Evolutionary conservation across 768 basidiomycete genomes (phyloP).

Genomic region (Gymnopilus dilepis): DNA sequence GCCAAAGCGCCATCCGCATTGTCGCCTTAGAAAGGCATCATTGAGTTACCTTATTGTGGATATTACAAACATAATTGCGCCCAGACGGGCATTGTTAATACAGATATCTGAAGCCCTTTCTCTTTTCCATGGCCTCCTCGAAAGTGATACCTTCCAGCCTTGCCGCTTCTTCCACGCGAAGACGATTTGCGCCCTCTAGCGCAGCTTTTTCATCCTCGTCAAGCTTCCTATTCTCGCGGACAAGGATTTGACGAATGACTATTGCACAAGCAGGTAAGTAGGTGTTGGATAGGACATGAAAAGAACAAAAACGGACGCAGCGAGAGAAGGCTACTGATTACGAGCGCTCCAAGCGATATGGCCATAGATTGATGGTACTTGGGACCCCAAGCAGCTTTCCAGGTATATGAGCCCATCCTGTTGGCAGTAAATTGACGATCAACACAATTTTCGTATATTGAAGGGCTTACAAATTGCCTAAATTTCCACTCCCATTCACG

Average conservation of each 20-base stretch:
- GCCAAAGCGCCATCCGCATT: too few species aligned
- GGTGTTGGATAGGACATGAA: background rate
- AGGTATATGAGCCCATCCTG: conserved; percentile 66
- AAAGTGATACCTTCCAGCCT: conserved; percentile 62
- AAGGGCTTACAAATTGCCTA: conserved; percentile 59
- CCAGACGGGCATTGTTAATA: conserved; percentile 28
- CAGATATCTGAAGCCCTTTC: conserved; percentile 63
- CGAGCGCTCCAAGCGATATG: conserved; percentile 45
- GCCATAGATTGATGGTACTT: conserved; percentile 67
- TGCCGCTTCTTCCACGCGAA: conserved; percentile 63
- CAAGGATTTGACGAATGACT: conserved; percentile 52
- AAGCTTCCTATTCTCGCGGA: conserved; percentile 54
- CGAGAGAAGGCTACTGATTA: conserved; percentile 38
- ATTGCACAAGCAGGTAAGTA: background rate
- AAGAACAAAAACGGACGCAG: conserved; percentile 30
- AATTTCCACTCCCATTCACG: conserved; percentile 61
- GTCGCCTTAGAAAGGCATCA: too few species aligned
- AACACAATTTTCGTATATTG: background rate
- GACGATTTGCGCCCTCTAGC: conserved; percentile 48
- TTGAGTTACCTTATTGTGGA: too few species aligned
- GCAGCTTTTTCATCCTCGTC: conserved; percentile 52
- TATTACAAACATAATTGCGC: background rate
- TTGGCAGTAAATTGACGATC: background rate
- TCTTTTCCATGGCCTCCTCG: conserved; percentile 60
- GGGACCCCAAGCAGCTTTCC: conserved; percentile 67